Evolutionary conservation across 306 rosid species (phyloP).

Genomic region (Sesbania bispinosa): DNA sequence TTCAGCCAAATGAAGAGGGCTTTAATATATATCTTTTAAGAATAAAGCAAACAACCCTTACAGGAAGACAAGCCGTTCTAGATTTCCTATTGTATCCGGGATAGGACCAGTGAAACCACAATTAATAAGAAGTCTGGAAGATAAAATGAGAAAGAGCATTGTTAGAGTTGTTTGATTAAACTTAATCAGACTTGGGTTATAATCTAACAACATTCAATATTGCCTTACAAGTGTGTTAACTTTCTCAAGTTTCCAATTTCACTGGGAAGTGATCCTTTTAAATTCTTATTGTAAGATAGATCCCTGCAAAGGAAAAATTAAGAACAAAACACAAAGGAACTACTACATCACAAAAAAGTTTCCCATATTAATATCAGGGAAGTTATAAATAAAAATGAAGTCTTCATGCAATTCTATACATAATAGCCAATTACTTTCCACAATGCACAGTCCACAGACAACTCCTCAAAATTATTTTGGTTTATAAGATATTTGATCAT

Average conservation of each 20-base stretch:
- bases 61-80: slow-evolving; percentile 47
- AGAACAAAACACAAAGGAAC: too few relatives aligned
- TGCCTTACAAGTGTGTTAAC: slow-evolving; percentile 49
- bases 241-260: slow-evolving; percentile 53
- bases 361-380: not conserved
- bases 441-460: not conserved
- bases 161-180: slow-evolving; percentile 28
- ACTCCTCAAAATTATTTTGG: not conserved
- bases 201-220: slow-evolving; percentile 1
- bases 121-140: slow-evolving; percentile 49
- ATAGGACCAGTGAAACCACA: slow-evolving; percentile 67
- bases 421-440: not conserved
- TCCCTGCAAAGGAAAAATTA: too few relatives aligned
- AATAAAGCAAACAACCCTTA: slow-evolving; percentile 36
- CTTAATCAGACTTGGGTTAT: not conserved
- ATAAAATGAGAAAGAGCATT: not conserved
- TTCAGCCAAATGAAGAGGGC: not conserved
- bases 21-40: not conserved
- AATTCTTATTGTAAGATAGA: slow-evolving; percentile 56
- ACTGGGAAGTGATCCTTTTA: slow-evolving; percentile 46
- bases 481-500: not conserved
- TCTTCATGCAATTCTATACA: not conserved
- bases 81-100: slow-evolving; percentile 59
- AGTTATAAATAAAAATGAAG: not conserved
- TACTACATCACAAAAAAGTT: not conserved